These are phyloP conservation scores for Solanum sitiens DNA, from an alignment of 257 asterid species.

Conservation along the genomic window DNA sequence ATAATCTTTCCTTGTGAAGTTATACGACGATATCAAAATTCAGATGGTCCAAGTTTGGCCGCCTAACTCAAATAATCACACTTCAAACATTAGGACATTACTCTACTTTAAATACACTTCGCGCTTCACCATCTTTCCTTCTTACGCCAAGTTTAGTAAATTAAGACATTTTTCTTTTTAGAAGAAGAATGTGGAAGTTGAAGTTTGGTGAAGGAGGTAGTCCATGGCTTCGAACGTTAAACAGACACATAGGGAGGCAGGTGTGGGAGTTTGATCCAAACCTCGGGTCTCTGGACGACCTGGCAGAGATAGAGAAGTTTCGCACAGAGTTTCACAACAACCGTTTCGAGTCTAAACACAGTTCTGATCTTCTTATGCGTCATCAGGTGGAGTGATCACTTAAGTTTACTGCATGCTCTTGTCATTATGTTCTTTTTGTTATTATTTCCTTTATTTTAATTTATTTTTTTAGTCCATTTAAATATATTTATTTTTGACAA, in stretches of 20 bases:
- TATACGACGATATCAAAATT: no score
- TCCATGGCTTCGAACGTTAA: constrained; percentile 74
- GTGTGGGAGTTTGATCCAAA: constrained; percentile 69
- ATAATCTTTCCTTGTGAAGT: no score
- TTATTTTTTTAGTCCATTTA: no score
- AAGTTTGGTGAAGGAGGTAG: constrained; percentile 67
- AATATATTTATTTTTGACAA: no score
- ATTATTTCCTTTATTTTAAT: no score
- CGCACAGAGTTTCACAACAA: constrained; percentile 32
- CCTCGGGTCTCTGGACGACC: constrained; percentile 56
- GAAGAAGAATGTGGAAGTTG: constrained; percentile 55
- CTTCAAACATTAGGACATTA: no score
- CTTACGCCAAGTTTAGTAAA: no score
- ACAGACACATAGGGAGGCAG: constrained; percentile 67
- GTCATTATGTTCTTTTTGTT: background rate
- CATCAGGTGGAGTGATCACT: constrained; percentile 38
- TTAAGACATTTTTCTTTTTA: no score
- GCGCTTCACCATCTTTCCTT: no score
- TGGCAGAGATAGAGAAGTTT: constrained; percentile 59
- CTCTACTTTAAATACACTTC: no score
- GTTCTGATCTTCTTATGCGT: constrained; percentile 85
- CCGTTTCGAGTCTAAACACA: constrained; percentile 67
- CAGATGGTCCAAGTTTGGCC: no score
- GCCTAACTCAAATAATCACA: no score
- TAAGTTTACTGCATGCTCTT: background rate